Evolutionary conservation across 306 rosid species (phyloP), one percentile per base, ranked within the genome.

Genomic region (Citrullus colocynthis): DNA sequence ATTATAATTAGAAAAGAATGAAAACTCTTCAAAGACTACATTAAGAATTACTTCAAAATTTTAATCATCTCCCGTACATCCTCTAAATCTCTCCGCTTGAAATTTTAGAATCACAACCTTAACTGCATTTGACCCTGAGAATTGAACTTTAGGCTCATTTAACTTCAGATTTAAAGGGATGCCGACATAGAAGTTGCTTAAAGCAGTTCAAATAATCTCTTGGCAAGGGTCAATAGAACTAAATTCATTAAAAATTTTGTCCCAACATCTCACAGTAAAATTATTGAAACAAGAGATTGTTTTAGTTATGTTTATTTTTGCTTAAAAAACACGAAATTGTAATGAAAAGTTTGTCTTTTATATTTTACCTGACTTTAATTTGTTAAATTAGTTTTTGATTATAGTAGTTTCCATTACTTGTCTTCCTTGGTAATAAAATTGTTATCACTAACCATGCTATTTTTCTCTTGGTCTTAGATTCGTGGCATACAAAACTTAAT

Each of bases 401-500:
- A 11, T 48, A 3, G 54, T 48, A 48, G 54, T 48, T 48, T 48
- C 54, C 16, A 48, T 48, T 13, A 48, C 17, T 61, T 72, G n/a
- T 21, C 28, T 17, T 55, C 51, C 28, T 75, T 42, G 52, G 45
- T 39, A 8, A 36, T 52, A 32, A 52, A 28, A 34, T 13, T 24
- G 52, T n/a, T 75, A n/a, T 32, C 48, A 2, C 57, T 76, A 24
- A 72, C 54, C 59, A 14, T 51, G 45, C 14, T 76, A 9, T 78
- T 86, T 44, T 80, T 41, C 80, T 61, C 55, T 65, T 82, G 28
- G 70, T 79, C 78, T 42, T 85, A 94, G 98, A 90, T 94, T 83
- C 91, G 97, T 3, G 97, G 98, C 21, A 89, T 92, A 76, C 85
- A 86, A 71, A 88, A 90, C 80, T 82, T 94, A 60, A 86, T 92